A percentile compares a stretch with the other conserved stretches of the same genome.
phyloP scores from a whole-genome alignment of 441 rosid genomes.

The Rhodomyrtus psidioides region DNA sequence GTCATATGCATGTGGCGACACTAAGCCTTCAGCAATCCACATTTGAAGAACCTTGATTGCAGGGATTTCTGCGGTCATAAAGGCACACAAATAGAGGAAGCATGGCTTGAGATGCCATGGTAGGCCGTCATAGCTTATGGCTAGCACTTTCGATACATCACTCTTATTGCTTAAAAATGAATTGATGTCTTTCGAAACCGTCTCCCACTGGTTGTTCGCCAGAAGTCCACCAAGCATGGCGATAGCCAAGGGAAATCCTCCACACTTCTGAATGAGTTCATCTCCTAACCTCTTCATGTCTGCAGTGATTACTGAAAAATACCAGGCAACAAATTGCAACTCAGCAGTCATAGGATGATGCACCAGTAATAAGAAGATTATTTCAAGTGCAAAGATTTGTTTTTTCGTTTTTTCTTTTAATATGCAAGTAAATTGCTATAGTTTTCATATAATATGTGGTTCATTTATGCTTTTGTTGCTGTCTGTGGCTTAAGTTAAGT shows the following conservation, averaged over 20 bases:
- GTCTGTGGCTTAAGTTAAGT: no score
- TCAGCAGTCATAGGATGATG: accelerated
- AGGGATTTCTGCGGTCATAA: not conserved
- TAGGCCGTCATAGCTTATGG: not conserved
- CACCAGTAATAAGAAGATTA: not conserved
- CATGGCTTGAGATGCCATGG: not conserved
- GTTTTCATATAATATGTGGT: accelerated
- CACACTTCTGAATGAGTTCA: not conserved
- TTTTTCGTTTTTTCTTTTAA: no score
- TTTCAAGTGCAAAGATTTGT: not conserved
- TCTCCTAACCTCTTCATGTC: not conserved
- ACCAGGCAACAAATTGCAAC: not conserved
- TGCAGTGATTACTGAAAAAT: not conserved
- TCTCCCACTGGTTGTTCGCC: accelerated
- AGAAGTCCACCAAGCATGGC: not conserved
- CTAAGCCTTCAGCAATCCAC: not conserved
- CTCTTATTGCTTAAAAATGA: accelerated
- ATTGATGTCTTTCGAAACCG: not conserved
- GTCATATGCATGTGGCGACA: accelerated
- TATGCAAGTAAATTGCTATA: not conserved
- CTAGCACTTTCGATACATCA: not conserved
- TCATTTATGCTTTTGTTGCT: not conserved
- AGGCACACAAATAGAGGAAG: not conserved
- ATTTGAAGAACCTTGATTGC: not conserved
- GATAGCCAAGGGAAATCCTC: not conserved